Percentiles rank a stretch among this genome's conserved stretches.
Evolutionary conservation across 2,329 filamentous ascomycete genomes (phyloP).

Genomic region (Ophiocordyceps robertsii): DNA sequence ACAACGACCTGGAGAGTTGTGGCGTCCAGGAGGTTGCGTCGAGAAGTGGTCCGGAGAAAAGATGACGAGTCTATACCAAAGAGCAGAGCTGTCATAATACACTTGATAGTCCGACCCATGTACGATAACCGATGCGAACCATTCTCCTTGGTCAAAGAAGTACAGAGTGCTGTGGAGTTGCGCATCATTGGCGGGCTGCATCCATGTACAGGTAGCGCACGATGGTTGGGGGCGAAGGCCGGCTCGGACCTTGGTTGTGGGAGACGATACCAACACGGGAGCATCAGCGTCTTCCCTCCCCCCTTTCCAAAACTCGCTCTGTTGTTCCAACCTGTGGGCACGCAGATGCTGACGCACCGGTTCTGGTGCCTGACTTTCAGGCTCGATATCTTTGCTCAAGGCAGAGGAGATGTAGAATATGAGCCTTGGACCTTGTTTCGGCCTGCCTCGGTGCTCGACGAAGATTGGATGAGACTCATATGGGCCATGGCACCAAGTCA

Average conservation of each 20-base stretch:
- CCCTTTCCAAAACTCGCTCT: too few species aligned
- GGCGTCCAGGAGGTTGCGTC: background rate
- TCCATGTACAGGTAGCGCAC: background rate
- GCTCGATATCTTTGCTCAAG: too few species aligned
- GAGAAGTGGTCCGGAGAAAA: background rate
- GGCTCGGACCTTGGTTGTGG: background rate
- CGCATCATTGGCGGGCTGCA: background rate
- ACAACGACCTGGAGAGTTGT: constrained; percentile 8
- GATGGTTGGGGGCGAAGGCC: background rate
- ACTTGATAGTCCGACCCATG: constrained; percentile 18
- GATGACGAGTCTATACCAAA: constrained; percentile 12
- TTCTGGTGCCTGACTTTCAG: background rate
- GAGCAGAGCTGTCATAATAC: constrained; percentile 21
- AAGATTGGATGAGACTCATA: too few species aligned
- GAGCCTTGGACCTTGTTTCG: too few species aligned
- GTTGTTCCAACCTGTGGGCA: too few species aligned
- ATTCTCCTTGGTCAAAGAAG: background rate
- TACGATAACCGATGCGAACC: background rate
- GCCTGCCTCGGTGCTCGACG: too few species aligned
- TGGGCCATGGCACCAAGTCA: too few species aligned
- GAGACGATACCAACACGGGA: background rate
- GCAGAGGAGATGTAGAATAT: too few species aligned
- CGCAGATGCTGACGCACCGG: background rate
- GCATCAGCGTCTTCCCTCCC: background rate
- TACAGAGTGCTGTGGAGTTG: background rate